phyloP scores from a whole-genome alignment of 441 rosid species.

The Pelargonium citronellum region DNA sequence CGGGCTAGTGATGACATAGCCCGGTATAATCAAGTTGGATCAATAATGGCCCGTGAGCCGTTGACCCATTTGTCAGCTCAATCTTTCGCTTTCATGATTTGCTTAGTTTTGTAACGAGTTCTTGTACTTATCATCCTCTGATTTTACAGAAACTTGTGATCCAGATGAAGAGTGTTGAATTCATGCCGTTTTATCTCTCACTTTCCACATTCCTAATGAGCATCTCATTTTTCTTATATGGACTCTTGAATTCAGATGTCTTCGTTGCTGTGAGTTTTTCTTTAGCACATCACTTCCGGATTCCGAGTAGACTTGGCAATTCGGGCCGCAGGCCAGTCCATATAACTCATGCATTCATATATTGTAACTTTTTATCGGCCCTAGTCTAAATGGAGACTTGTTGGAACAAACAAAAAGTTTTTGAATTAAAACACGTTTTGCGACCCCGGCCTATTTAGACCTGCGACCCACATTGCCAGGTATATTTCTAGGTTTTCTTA shows the following conservation, averaged over 20 bases:
- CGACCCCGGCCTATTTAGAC: no score
- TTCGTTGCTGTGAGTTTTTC: slow-evolving; percentile 53
- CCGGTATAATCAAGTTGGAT: no score
- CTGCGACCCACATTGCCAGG: slow-evolving; percentile 8
- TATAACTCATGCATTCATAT: background rate
- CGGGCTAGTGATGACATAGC: no score
- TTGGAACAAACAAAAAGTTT: no score
- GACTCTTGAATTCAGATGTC: slow-evolving; percentile 49
- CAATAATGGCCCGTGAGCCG: no score
- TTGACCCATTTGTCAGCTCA: no score
- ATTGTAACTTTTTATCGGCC: background rate
- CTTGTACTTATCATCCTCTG: background rate
- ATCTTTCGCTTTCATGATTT: slow-evolving; percentile 6
- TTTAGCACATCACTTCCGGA: background rate
- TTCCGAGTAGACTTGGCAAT: background rate
- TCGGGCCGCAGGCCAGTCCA: no score
- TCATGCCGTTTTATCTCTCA: slow-evolving; percentile 82
- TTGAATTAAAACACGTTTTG: no score
- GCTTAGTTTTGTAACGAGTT: background rate
- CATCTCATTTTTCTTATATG: slow-evolving; percentile 53
- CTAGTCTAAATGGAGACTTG: background rate
- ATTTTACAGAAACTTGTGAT: slow-evolving; percentile 61
- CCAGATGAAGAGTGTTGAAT: slow-evolving; percentile 67
- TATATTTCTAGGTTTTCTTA: no score
- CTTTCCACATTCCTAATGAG: slow-evolving; percentile 82